Evolutionary conservation across 1,284 basidiomycete species (phyloP), one percentile per base, ranked within the genome.

Genomic region (Sanghuangporus sanghuang): DNA sequence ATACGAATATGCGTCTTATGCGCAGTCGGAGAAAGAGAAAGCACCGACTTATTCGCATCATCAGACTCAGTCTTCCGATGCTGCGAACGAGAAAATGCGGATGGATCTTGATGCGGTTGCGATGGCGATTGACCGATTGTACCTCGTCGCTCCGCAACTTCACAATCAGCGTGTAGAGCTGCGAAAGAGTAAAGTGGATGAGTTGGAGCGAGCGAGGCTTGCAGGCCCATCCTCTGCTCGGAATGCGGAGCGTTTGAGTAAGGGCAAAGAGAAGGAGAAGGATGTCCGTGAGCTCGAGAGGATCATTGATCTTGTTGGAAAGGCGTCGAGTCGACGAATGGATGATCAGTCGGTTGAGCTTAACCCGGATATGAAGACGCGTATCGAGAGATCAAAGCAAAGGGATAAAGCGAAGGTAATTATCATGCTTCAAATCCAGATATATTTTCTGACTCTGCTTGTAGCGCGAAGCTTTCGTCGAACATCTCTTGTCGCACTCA

Each of bases 151-250:
- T 1, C 94, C 95, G 0, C 93, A 95, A 72, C 74, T 96, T 48
- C 85, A 90, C 64, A 88, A 93, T 70, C 95, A 96, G 73, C 85
- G 95, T 0, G 92, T 92, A 11, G 92, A 94, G 71, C 80, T 95
- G 59, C 87, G 89, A 68, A 79, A 80, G 23, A 76, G 82, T 27
- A 91, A 91, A 72, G 69, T 85, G 16, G 80, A 81, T 11, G 79
- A 88, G 72, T 82, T 90, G 80, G 85, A 90, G 73, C 79, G 78
- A 50, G 89, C 89, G 2, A 73, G 82, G 40, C 75, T 73, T 42
- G 70, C 68, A 0, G 70, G 70, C 6, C 66, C 68, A 35, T 67
- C 70, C 69, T 40, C 74, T 76, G 59, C 78, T 75, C 48, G 57
- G 57, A 49, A 54, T 62, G 40, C 60, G 14, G 70, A 75, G 27